phyloP scores from a whole-genome alignment of 768 basidiomycete genomes.

The Mycena sanguinolenta region DNA sequence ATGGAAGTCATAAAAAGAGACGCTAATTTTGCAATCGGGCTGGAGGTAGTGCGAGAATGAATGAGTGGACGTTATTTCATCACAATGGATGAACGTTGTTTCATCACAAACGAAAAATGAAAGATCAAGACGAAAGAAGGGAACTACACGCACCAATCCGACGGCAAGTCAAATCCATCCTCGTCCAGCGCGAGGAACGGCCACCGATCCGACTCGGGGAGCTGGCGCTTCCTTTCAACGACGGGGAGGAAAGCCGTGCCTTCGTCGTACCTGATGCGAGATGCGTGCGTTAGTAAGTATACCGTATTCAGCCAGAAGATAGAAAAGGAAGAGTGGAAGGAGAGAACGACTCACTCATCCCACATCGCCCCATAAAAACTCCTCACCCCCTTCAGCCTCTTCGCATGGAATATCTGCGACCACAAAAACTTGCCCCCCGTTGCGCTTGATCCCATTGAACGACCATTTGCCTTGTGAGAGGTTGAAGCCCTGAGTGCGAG shows the following conservation, averaged over 20 bases:
- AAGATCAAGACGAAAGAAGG: not conserved
- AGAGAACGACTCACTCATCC: constrained; percentile 72
- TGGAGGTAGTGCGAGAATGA: too few species aligned
- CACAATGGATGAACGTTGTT: too few species aligned
- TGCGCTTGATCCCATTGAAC: constrained; percentile 78
- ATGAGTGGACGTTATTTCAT: too few species aligned
- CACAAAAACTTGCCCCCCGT: constrained; percentile 85
- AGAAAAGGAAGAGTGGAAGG: constrained; percentile 7
- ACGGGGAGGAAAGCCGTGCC: constrained; percentile 49
- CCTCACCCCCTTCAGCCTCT: constrained; percentile 61
- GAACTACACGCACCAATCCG: constrained; percentile 75
- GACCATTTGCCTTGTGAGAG: constrained; percentile 78
- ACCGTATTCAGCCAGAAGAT: too few species aligned
- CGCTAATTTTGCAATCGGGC: too few species aligned
- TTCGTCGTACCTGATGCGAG: constrained; percentile 76
- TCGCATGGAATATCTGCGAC: constrained; percentile 81
- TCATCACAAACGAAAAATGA: too few species aligned
- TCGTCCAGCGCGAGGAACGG: constrained; percentile 81
- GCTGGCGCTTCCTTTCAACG: constrained; percentile 47
- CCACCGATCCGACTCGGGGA: constrained; percentile 72
- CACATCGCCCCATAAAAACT: constrained; percentile 69
- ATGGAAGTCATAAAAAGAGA: too few species aligned
- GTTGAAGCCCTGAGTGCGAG: constrained; percentile 70
- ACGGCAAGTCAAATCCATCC: constrained; percentile 81
- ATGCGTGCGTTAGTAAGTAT: not conserved